These are phyloP conservation scores for Exophiala alcalophila DNA, from an alignment of 2,329 filamentous ascomycete species.

Conservation along the genomic window DNA sequence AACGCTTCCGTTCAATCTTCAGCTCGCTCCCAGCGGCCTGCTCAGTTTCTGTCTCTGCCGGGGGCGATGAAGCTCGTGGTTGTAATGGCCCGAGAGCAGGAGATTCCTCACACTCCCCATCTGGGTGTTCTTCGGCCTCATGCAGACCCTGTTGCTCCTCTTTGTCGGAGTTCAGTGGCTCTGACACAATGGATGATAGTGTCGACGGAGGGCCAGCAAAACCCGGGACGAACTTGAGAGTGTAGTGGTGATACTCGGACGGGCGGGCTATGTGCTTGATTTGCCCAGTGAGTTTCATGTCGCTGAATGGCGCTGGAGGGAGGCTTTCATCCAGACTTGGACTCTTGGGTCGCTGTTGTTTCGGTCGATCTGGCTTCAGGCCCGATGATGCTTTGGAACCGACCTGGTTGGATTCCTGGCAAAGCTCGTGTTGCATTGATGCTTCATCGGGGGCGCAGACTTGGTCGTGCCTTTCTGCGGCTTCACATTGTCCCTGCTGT, in stretches of 20 bases:
- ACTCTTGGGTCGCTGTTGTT: no score
- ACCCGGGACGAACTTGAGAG: neutral
- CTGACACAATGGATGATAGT: no score
- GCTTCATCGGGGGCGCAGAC: no score
- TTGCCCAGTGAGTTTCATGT: conserved; percentile 6
- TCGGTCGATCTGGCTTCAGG: neutral
- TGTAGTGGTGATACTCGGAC: neutral
- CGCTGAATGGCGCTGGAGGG: conserved; percentile 3
- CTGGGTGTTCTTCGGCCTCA: neutral
- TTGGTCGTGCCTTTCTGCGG: no score
- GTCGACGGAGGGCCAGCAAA: neutral
- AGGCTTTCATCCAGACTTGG: neutral
- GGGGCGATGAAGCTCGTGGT: neutral
- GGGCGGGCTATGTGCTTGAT: conserved; percentile 13
- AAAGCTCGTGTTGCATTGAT: no score
- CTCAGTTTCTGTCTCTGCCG: neutral
- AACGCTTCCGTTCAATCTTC: neutral
- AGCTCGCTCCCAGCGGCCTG: neutral
- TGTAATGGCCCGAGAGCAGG: no score
- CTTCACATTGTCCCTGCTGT: neutral
- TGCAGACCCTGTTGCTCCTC: neutral
- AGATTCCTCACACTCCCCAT: no score
- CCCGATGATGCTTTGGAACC: neutral
- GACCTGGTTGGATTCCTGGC: neutral
- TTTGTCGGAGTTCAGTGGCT: neutral